These are phyloP conservation scores for Penicillium pulvis DNA, from an alignment of 495 filamentous ascomycete genomes.

Conservation along the genomic window DNA sequence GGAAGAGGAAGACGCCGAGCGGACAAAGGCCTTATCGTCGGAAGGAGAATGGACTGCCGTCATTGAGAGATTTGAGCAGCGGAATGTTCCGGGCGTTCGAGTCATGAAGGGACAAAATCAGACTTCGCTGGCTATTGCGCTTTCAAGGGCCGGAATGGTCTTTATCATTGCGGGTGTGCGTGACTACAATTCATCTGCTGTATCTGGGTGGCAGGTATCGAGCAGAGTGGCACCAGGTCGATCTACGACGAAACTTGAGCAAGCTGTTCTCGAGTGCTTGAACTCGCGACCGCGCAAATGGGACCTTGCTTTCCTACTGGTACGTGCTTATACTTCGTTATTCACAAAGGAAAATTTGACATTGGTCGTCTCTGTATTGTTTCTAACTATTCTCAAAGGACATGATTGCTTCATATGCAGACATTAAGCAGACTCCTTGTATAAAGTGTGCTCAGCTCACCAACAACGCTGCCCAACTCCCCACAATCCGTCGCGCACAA, in stretches of 20 bases:
- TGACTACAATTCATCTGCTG: constrained; percentile 15
- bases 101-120: constrained; percentile 27
- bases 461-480: constrained; percentile 41
- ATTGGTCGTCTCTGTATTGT: constrained; percentile 11
- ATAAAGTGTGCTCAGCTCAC: constrained; percentile 42
- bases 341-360: not conserved
- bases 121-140: constrained; percentile 29
- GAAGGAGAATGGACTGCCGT: constrained; percentile 38
- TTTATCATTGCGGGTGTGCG: constrained; percentile 31
- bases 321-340: constrained; percentile 11
- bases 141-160: constrained; percentile 39
- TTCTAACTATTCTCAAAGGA: constrained; percentile 30
- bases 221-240: constrained; percentile 24
- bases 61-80: constrained; percentile 33
- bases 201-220: constrained; percentile 40
- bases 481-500: constrained; percentile 32
- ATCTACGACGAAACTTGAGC: constrained; percentile 35
- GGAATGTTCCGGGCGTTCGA: constrained; percentile 33
- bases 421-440: constrained; percentile 43
- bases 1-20: constrained; percentile 33
- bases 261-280: constrained; percentile 35
- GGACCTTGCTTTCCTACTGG: constrained; percentile 46
- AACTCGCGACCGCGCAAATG: constrained; percentile 42
- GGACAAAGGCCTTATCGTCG: constrained; percentile 29
- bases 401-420: constrained; percentile 44